Percentiles rank a stretch among this genome's conserved stretches.
These are phyloP conservation scores for Angophora floribunda DNA, from an alignment of 345 rosid species.

Conservation along the genomic window DNA sequence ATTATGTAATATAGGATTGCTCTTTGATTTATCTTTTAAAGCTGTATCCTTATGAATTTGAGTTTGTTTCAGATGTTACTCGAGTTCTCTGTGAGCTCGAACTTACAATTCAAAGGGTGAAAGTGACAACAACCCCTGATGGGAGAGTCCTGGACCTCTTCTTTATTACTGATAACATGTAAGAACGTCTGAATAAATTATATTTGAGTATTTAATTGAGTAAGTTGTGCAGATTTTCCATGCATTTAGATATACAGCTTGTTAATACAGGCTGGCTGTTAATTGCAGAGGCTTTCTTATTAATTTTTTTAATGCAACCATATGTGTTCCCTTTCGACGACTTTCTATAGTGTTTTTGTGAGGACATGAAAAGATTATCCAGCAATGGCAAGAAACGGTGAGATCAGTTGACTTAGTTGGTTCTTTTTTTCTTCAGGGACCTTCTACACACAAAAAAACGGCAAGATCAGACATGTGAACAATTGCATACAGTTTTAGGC, in stretches of 20 bases:
- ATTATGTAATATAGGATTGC: background rate
- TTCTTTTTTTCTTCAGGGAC: constrained; percentile 31
- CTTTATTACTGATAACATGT: constrained; percentile 76
- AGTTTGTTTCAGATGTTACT: constrained; percentile 55
- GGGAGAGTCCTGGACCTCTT: constrained; percentile 77
- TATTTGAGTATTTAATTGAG: background rate
- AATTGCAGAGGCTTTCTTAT: background rate
- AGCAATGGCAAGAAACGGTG: background rate
- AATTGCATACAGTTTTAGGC: constrained; percentile 59
- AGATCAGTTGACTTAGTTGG: background rate
- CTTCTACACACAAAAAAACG: constrained; percentile 51
- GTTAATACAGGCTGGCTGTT: background rate
- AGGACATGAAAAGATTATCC: background rate
- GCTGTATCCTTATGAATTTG: background rate
- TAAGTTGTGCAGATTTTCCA: background rate
- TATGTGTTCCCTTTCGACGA: background rate
- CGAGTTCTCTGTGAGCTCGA: constrained; percentile 75
- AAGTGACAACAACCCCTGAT: constrained; percentile 82
- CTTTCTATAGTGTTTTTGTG: background rate
- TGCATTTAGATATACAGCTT: background rate
- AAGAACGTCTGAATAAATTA: constrained; percentile 4
- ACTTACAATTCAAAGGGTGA: constrained; percentile 74
- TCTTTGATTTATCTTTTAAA: background rate
- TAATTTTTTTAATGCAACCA: background rate
- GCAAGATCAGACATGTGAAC: constrained; percentile 47